These are phyloP conservation scores for Scutellaria galericulata DNA, from an alignment of 257 asterid genomes.

Conservation along the genomic window DNA sequence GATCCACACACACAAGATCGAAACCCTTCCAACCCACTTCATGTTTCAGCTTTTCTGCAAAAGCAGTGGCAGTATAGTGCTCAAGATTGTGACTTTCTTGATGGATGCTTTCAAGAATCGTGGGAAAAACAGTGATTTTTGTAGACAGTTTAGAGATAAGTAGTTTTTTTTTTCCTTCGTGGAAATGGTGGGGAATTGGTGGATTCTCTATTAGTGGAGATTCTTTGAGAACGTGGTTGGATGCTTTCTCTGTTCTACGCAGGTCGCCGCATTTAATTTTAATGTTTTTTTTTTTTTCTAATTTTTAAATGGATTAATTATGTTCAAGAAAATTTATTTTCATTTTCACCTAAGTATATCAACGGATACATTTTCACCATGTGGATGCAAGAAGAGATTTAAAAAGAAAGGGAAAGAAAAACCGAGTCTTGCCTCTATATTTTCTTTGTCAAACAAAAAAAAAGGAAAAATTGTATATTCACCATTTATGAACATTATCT, in stretches of 20 bases:
- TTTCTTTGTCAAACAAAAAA: too few relatives aligned
- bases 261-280: too few relatives aligned
- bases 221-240: conserved; percentile 40
- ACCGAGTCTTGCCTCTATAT: too few relatives aligned
- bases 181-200: background rate
- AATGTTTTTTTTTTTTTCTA: too few relatives aligned
- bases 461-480: too few relatives aligned
- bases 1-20: conserved; percentile 45
- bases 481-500: too few relatives aligned
- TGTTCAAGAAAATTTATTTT: too few relatives aligned
- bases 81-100: conserved; percentile 15
- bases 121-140: conserved; percentile 7
- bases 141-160: background rate
- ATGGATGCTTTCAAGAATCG: conserved; percentile 1
- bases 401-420: too few relatives aligned
- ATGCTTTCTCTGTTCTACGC: background rate
- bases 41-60: conserved; percentile 33
- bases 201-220: conserved; percentile 15
- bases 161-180: background rate
- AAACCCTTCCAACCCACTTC: conserved; percentile 43
- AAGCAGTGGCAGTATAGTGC: background rate
- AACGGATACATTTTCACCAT: too few relatives aligned
- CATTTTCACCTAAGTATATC: too few relatives aligned
- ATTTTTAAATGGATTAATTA: too few relatives aligned
- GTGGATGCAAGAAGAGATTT: too few relatives aligned